A percentile compares a stretch with the other conserved stretches of the same genome.
phyloP scores from a whole-genome alignment of 2,329 filamentous ascomycete genomes.

The Dissoconium aciculare region DNA sequence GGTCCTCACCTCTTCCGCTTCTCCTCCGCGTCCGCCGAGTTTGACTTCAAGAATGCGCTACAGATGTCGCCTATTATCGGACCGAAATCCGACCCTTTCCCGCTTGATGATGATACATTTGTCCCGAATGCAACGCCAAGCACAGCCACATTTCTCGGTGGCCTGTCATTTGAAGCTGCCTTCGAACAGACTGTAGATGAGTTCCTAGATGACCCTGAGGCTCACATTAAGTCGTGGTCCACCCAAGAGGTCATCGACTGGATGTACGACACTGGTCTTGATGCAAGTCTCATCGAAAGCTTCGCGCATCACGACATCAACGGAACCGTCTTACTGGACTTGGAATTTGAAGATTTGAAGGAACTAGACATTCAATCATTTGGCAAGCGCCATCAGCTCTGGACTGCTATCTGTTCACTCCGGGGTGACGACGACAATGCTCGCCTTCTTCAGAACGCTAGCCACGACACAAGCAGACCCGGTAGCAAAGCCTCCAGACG shows the following conservation, averaged over 20 bases:
- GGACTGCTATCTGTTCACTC: constrained; percentile 62
- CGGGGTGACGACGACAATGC: constrained; percentile 33
- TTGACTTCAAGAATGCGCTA: constrained; percentile 38
- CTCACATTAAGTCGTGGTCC: constrained; percentile 46
- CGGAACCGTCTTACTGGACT: constrained; percentile 70
- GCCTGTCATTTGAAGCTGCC: constrained; percentile 19
- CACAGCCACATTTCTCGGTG: constrained; percentile 3
- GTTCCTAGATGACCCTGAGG: constrained; percentile 5
- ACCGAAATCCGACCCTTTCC: not conserved
- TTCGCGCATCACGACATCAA: constrained; percentile 90
- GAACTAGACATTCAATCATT: constrained; percentile 71
- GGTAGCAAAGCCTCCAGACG: constrained; percentile 23
- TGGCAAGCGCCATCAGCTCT: constrained; percentile 63
- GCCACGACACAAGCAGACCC: constrained; percentile 33
- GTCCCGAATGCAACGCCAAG: not conserved
- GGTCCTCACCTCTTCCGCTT: constrained; percentile 80
- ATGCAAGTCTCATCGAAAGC: constrained; percentile 60
- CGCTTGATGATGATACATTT: not conserved
- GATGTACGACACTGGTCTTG: constrained; percentile 74
- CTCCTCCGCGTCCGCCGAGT: constrained; percentile 48
- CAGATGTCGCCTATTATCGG: constrained; percentile 51
- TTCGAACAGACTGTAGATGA: constrained; percentile 5
- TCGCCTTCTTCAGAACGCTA: constrained; percentile 32
- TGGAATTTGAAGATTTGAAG: constrained; percentile 78
- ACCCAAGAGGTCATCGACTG: constrained; percentile 67